These are phyloP conservation scores for Cystoderma amianthinum DNA, from an alignment of 768 basidiomycete genomes.

Conservation along the genomic window DNA sequence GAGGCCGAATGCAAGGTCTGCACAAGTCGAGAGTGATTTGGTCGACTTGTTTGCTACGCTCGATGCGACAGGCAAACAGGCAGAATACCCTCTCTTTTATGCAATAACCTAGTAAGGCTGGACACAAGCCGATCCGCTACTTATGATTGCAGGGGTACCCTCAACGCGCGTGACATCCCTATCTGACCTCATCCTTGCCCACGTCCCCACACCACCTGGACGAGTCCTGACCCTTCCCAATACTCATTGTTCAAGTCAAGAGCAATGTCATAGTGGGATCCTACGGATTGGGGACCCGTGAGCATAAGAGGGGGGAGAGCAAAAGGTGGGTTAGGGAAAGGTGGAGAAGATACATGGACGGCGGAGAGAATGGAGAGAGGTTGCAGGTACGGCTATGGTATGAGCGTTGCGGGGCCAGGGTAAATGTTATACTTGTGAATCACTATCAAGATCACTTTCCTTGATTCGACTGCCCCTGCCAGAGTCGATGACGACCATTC, in stretches of 20 bases:
- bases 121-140: constrained; percentile 25
- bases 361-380: constrained; percentile 30
- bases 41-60: constrained; percentile 46
- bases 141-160: constrained; percentile 7
- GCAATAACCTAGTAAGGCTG: constrained; percentile 45
- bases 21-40: constrained; percentile 41
- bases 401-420: constrained; percentile 42
- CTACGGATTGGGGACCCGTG: constrained; percentile 31
- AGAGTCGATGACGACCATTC: no score
- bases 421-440: constrained; percentile 37
- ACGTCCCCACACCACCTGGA: constrained; percentile 33
- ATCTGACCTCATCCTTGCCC: constrained; percentile 38
- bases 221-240: constrained; percentile 34
- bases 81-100: constrained; percentile 43
- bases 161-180: constrained; percentile 30
- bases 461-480: no score
- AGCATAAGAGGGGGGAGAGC: constrained; percentile 31
- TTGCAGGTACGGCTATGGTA: constrained; percentile 43
- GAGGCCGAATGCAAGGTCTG: constrained; percentile 32
- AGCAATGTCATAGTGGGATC: constrained; percentile 37
- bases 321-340: constrained; percentile 41
- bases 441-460: no score
- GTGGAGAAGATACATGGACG: constrained; percentile 37
- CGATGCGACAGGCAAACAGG: constrained; percentile 43
- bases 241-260: constrained; percentile 47